phyloP scores from a whole-genome alignment of 108 stramenopile genomes.

The Cylindrotheca closterium region DNA sequence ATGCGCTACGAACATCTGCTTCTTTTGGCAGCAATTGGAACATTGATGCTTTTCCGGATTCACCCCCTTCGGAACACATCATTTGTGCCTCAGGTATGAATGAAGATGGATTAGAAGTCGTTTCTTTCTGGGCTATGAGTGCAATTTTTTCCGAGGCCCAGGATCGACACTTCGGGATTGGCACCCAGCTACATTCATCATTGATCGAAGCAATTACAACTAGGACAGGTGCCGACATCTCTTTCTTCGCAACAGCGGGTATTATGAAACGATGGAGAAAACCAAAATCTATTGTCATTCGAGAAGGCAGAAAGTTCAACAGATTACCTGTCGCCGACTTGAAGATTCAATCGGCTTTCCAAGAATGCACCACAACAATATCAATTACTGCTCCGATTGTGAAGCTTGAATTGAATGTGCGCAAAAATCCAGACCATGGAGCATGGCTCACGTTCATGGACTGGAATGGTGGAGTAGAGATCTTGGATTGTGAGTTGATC shows the following conservation, averaged over 20 bases:
- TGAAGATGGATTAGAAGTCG: constrained; percentile 15
- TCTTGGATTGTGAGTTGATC: constrained; percentile 58
- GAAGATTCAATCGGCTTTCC: no score
- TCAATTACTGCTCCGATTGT: constrained; percentile 43
- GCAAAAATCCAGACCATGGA: not conserved
- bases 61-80: constrained; percentile 55
- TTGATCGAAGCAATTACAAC: constrained; percentile 35
- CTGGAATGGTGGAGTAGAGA: constrained; percentile 68
- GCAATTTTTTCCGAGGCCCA: constrained; percentile 22
- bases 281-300: constrained; percentile 31
- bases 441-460: constrained; percentile 60
- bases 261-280: constrained; percentile 45
- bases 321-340: not conserved
- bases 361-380: constrained; percentile 26
- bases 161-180: not conserved
- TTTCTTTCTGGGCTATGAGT: constrained; percentile 50
- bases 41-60: constrained; percentile 31
- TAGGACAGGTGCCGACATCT: constrained; percentile 47
- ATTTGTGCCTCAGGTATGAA: constrained; percentile 57
- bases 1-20: constrained; percentile 52
- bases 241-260: constrained; percentile 40
- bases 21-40: constrained; percentile 40
- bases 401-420: constrained; percentile 19
- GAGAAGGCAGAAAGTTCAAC: constrained; percentile 1
- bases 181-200: constrained; percentile 29